Evolutionary conservation across 1,284 basidiomycete genomes (phyloP), one percentile per base, ranked within the genome.

Genomic region (Trichosporon inkin): DNA sequence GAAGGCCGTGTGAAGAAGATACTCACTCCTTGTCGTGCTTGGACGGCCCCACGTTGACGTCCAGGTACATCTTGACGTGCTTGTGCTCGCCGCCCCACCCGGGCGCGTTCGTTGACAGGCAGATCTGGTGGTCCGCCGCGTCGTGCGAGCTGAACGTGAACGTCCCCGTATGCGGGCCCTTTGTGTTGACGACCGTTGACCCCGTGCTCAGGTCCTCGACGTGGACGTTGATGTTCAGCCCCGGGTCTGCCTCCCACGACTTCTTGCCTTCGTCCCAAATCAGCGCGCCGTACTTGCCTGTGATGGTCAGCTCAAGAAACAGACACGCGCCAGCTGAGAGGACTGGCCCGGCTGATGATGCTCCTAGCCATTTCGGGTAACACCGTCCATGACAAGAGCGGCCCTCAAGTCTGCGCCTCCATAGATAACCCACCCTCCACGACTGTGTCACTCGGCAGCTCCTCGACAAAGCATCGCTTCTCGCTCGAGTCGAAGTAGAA

Each of bases 111-210:
- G 91, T 89, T 13, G 88, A 88, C 56, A 99, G 84, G 76, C 96
- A 99, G 75, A 99, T 96, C 58, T 90, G 86, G 80, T 99, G 96
- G 81, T 97, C 94, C 57, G 94, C 95, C 58, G 93, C 84, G 65
- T 95, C 92, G 78, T 97, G 92, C 2, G 92, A 94, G 17, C 95
- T 96, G 75, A 99, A 99, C 0, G 95, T 98, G 80, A 99, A 99
- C 65, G 87, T 86, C 53, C 95, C 90, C 58, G 96, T 89, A 7
- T 86, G 82, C 6, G 92, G 89, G 0, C 95, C 96, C 16, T 86
- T 87, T 2, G 92, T 93, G 69, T 89, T 88, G 40, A 92, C 92
- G 32, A 95, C 88, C 8, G 55, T 56, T 39, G 70, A 64, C 6
- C 67, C 67, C 7, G 66, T 64, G 8, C 66, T 39, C 38, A 76